Base-by-base conservation (phyloP, 1,139 yeast genomes). In the Sugiyamaella grinbergsii region DNA sequence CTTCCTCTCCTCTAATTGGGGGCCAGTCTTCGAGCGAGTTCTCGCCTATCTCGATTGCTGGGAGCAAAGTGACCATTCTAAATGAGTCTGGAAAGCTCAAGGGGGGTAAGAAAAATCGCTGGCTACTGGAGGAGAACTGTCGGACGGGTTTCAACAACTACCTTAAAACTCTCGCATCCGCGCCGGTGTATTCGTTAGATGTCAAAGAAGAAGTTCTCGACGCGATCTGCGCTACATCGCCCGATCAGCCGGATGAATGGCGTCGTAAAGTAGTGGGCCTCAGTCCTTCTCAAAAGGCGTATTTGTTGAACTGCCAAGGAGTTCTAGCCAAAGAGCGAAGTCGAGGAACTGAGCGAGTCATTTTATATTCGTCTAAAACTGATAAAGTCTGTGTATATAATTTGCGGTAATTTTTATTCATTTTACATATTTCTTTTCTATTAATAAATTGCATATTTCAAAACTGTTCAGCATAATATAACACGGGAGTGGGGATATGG, bases 171-270 rank as follows among this genome's bases (percentile, higher is more conserved):
- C 65, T 91, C 15, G 42, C 56, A 20, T 47, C 71, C 23, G 83
- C 93, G 0, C 89, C 96, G 0, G 79, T 91, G 0, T 73, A 89
- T 41, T 78, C 85, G 0, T 77, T 91, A 32, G 98, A 93, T 63
- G 71, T 80, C 15, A 77, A 85, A 54, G 96, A 89, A 59, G 97
- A 89, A 57, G 86, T 87, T 1, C 64, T 91, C 53, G 94, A 88
- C 42, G 87, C 89, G 76, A 87, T 91, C 40, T 75, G 84, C 28
- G 78, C 84, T 1, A 84, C 95, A 0, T 83, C 95, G 0, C 75
- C 91, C 18, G 76, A 77, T 37, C 89, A 82, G 56, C 83, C 82
- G 36, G 97, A 91, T 55, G 96, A 90, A 75, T 91, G 97, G 96
- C 72, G 64, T 26, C 65, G 95, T 59, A 85, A 87, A 59, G 90